These are phyloP conservation scores for Polytrichum formosum DNA, from an alignment of 225 moss, liverwort and hornwort species.

Conservation along the genomic window DNA sequence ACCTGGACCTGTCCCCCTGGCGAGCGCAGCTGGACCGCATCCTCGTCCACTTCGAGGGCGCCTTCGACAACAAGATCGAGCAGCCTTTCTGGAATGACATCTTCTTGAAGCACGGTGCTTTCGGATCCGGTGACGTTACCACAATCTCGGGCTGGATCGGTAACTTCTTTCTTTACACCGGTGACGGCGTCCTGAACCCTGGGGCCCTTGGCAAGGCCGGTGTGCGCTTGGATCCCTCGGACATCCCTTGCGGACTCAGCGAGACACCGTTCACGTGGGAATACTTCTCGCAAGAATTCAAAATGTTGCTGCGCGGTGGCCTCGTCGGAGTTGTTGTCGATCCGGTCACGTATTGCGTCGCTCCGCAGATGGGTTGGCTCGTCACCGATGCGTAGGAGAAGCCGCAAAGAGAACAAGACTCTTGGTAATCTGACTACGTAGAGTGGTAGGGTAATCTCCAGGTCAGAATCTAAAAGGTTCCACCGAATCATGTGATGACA, in stretches of 20 bases:
- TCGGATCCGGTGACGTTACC: conserved; percentile 10
- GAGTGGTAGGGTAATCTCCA: too few species aligned
- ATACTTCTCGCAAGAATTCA: neutral
- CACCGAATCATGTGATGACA: too few species aligned
- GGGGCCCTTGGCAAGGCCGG: neutral
- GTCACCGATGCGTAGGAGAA: conserved; percentile 16
- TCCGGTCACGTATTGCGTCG: conserved; percentile 8
- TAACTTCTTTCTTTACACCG: conserved; percentile 7
- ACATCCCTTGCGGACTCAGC: conserved; percentile 6
- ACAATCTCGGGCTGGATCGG: conserved; percentile 20
- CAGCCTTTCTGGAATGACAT: conserved; percentile 22
- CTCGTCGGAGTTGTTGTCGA: conserved; percentile 23
- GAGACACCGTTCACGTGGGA: conserved; percentile 12
- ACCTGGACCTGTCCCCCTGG: conserved; percentile 17
- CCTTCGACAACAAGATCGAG: conserved; percentile 11
- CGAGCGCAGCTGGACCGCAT: conserved; percentile 5
- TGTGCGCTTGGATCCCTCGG: conserved; percentile 5
- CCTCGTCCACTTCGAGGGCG: conserved; percentile 12
- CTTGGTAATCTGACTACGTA: too few species aligned
- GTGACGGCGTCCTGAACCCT: neutral
- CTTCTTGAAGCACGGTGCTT: conserved; percentile 15
- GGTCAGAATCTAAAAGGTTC: too few species aligned
- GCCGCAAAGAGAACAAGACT: neutral
- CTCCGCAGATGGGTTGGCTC: conserved; percentile 19
- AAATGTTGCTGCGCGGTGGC: conserved; percentile 14